These are phyloP conservation scores for Cordyceps cateniannulata DNA, from an alignment of 2,329 filamentous ascomycete species.

Conservation along the genomic window DNA sequence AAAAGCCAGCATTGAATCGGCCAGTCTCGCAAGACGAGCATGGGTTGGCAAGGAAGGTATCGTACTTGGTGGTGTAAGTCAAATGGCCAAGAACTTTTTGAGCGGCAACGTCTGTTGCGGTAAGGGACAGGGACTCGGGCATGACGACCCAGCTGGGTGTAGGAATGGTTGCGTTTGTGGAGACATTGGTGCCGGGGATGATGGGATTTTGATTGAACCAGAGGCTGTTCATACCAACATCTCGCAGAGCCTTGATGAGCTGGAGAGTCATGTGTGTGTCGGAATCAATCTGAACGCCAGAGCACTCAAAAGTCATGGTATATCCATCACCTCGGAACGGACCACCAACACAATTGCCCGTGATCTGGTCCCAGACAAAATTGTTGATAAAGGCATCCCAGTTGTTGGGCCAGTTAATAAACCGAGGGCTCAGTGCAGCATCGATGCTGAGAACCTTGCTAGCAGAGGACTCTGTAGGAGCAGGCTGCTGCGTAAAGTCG, in stretches of 20 bases:
- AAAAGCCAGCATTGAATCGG: conserved; percentile 31
- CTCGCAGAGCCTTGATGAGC: conserved; percentile 31
- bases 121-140: conserved; percentile 31
- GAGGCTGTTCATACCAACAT: conserved; percentile 31
- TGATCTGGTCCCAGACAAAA: conserved; percentile 33
- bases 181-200: conserved; percentile 26
- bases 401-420: conserved; percentile 33
- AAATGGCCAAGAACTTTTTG: conserved; percentile 28
- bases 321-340: conserved; percentile 29
- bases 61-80: conserved; percentile 32
- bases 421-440: conserved; percentile 30
- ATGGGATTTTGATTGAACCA: conserved; percentile 34
- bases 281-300: conserved; percentile 30
- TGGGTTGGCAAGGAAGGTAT: conserved; percentile 29
- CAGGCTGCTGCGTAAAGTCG: conserved; percentile 23
- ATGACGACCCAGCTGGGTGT: conserved; percentile 31
- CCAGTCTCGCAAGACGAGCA: conserved; percentile 30
- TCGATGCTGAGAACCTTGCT: conserved; percentile 26
- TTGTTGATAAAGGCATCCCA: conserved; percentile 34
- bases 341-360: conserved; percentile 27
- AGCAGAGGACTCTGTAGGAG: conserved; percentile 24
- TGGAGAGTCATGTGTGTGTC: conserved; percentile 34
- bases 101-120: conserved; percentile 27
- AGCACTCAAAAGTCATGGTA: conserved; percentile 31
- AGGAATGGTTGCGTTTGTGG: conserved; percentile 22